Percentiles rank a stretch among this genome's conserved stretches.
These are phyloP conservation scores for Ensete glaucum DNA, from an alignment of 176 grass and related monocot species.

Conservation along the genomic window DNA sequence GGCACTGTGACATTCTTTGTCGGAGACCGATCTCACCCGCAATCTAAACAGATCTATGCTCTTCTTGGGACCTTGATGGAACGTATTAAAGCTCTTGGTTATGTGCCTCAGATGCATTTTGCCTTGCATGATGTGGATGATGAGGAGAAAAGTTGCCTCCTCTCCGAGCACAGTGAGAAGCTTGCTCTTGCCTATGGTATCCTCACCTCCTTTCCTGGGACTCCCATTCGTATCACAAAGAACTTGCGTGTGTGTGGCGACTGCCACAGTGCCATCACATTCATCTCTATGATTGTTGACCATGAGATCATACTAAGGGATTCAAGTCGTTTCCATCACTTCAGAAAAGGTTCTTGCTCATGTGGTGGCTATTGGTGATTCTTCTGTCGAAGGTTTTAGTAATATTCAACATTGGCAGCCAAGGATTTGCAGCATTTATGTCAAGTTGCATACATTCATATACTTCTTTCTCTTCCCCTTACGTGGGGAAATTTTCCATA, in stretches of 20 bases:
- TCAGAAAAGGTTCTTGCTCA: slow-evolving; percentile 67
- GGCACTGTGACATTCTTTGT: slow-evolving; percentile 75
- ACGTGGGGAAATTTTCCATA: no score
- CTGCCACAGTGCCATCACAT: slow-evolving; percentile 70
- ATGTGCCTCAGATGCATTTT: slow-evolving; percentile 65
- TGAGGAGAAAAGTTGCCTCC: slow-evolving; percentile 72
- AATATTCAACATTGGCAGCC: no score
- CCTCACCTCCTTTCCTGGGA: slow-evolving; percentile 50
- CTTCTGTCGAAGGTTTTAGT: no score
- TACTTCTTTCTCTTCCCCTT: no score
- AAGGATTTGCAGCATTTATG: no score
- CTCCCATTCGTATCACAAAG: slow-evolving; percentile 74
- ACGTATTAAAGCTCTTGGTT: slow-evolving; percentile 65
- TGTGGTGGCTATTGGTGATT: slow-evolving; percentile 67
- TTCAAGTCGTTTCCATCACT: slow-evolving; percentile 82
- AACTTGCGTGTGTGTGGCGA: slow-evolving; percentile 77
- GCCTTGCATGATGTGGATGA: slow-evolving; percentile 84
- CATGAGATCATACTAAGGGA: slow-evolving; percentile 87
- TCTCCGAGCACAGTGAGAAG: slow-evolving; percentile 74
- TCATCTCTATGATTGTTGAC: slow-evolving; percentile 66
- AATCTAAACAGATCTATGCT: slow-evolving; percentile 60
- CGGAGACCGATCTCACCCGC: slow-evolving; percentile 59
- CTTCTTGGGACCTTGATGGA: slow-evolving; percentile 52
- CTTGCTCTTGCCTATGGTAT: slow-evolving; percentile 77
- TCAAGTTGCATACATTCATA: no score